Conservation (phyloP, 768 basidiomycete genomes). For the Baorangia bicolor region DNA sequence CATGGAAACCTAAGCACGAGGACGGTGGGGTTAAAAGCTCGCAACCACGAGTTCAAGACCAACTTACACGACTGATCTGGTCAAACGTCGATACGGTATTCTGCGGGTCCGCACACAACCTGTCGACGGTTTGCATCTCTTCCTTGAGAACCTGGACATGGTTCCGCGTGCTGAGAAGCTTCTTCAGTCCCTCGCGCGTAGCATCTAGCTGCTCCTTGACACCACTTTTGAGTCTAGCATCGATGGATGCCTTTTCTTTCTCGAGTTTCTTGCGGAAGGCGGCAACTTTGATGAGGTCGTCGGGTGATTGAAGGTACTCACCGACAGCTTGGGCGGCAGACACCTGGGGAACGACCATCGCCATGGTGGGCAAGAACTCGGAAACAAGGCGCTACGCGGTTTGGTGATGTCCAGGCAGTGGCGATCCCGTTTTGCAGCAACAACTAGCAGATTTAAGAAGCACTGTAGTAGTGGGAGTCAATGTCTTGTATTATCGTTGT, state of each 20-base stretch:
- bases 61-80: constrained; percentile 88
- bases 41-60: background rate
- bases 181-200: constrained; percentile 84
- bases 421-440: background rate
- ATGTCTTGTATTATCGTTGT: too few relatives aligned
- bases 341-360: constrained; percentile 52
- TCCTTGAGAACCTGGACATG: constrained; percentile 83
- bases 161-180: constrained; percentile 70
- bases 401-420: background rate
- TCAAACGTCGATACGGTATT: constrained; percentile 85
- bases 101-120: constrained; percentile 70
- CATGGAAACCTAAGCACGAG: constrained; percentile 82
- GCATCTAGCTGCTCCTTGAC: constrained; percentile 92
- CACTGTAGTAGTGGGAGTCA: too few relatives aligned
- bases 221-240: constrained; percentile 83
- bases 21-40: background rate
- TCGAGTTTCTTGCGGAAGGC: constrained; percentile 91
- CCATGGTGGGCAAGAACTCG: constrained; percentile 13
- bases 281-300: constrained; percentile 86
- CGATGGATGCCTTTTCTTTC: constrained; percentile 95
- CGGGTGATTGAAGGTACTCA: constrained; percentile 90
- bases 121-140: constrained; percentile 80
- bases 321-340: constrained; percentile 85
- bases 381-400: too few relatives aligned
- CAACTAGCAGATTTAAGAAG: too few relatives aligned